Evolutionary conservation across 148 eudicot species (phyloP), one percentile per base, ranked within the genome.

Genomic region (Selenicereus undatus): DNA sequence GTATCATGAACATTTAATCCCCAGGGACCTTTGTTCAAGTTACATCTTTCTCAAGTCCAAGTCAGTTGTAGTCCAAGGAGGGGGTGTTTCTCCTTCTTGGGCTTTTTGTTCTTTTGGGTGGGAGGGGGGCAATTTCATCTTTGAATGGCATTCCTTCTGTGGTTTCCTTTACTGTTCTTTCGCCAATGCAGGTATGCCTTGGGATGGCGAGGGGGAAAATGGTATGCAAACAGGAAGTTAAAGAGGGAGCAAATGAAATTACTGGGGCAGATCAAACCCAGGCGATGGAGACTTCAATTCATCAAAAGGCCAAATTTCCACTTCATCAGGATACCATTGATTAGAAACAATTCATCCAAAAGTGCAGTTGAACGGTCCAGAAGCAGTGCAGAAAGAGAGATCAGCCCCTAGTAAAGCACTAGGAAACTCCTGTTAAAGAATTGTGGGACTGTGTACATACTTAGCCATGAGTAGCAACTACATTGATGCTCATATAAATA

Each of bases 171-270:
- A 26, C 45, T 70, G 36, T 58, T 36, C 74, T 48, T 74, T 72
- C 68, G 36, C 66, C 51, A 5, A 43, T 80, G 82, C 89, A 96
- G 99, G 83, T 93, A 91, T 79, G 91, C 83, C 39, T 81, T 96
- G 84, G 99, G 99, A 65, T 96, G 95, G 97, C 89, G 98, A 68
- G 97, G 98, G 74, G 99, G 99, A 54, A 88, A 82, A 80, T 91
- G 99, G 98, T 92, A 88, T 74, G 90, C 95, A 22, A 91, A 86
- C 85, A 89, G 98, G 77, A 90, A 86, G 73, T 91, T 91, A 76
- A 85, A 86, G 81, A 94, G 79, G 84, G 98, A 94, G 62, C 98
- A 96, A 80, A 85, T 96, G 99, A 94, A 91, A 84, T 79, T 89
- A 81, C 80, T 92, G 14, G 99, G 97, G 75, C 98, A 92, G 65